Evolutionary conservation across 1,139 yeast genomes (phyloP).

Genomic region (Sugiyamaella pinicola): DNA sequence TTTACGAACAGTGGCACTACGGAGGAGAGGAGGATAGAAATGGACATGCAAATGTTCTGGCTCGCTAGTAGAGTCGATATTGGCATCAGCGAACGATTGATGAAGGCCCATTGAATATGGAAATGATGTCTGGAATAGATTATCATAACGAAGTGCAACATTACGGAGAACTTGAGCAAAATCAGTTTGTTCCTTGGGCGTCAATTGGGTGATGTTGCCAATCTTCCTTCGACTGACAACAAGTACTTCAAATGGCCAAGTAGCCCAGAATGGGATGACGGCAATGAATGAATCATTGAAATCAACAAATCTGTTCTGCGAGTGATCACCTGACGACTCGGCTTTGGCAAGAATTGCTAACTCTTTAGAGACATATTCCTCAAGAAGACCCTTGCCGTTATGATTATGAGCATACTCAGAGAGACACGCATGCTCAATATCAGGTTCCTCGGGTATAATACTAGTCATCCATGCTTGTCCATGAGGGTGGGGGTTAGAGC

Average conservation of each 20-base stretch:
- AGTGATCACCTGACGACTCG: constrained; percentile 34
- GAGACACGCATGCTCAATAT: constrained; percentile 57
- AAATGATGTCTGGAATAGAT: constrained; percentile 67
- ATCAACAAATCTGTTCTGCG: constrained; percentile 52
- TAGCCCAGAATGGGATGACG: constrained; percentile 83
- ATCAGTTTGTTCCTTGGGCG: constrained; percentile 53
- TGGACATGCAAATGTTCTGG: constrained; percentile 73
- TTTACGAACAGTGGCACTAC: constrained; percentile 75
- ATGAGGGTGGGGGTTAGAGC: constrained; percentile 81
- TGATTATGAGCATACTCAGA: constrained; percentile 49
- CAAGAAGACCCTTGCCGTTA: constrained; percentile 55
- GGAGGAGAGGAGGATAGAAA: constrained; percentile 74
- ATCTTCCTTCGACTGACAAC: constrained; percentile 59
- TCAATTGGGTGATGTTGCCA: constrained; percentile 55
- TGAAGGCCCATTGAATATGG: constrained; percentile 84
- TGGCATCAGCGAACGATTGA: constrained; percentile 45
- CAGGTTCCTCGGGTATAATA: constrained; percentile 68
- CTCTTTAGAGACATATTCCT: constrained; percentile 67
- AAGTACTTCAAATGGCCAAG: constrained; percentile 79
- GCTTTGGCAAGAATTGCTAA: constrained; percentile 44
- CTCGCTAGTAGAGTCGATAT: constrained; percentile 34
- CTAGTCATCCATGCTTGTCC: constrained; percentile 78
- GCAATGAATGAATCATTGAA: constrained; percentile 66
- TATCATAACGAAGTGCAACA: constrained; percentile 69
- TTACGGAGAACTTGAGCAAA: constrained; percentile 58